Base-by-base conservation (phyloP, 306 rosid species). In the Arachis hypogaea region DNA sequence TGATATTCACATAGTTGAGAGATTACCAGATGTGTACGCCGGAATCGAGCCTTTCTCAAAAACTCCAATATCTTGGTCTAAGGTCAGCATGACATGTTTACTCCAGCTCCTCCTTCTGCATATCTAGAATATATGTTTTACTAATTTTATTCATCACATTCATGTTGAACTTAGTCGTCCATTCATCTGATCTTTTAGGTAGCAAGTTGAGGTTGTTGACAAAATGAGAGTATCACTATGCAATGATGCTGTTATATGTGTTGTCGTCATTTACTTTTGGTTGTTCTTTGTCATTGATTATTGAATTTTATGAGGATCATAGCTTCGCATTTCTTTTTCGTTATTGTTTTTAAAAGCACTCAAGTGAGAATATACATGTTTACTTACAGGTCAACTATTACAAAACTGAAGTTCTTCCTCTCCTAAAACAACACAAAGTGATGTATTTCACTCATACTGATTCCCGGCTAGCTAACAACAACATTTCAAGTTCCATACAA, bases 1-100 rank as follows among this genome's bases (percentile, higher is more conserved):
- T 70, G 97, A 92, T 77, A 66, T 94, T 82, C 92, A 87, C 85
- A 81, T 94, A 83, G 90, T 89, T 36, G 99, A 94, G 88, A 73
- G 76, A 58, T 83, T 94, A 76, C 96, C 97, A 51, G 77, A 87
- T 59, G 83, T 81, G 71, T 88, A 74, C 84, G 87, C 95, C 22
- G 89, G 89, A 77, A 66, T 83, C 11, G 92, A 86, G 81, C 97
- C 92, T 51, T 85, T 88, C 84, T 60, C 85, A 64, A 94, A 92
- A 82, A 84, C 99, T 75, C 97, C 91, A 62, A 85, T 94, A 78
- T 94, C 97, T 70, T 94, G 97, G 97, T 94, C 99, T 50, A 89
- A 94, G 95, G 99, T 94, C 51, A 45, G 33, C 52, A 55, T 67
- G 81, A 46, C 63, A 28, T 62, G 41, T 71, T 45, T 75, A 41